These are phyloP conservation scores for Cercospora brassicicola DNA, from an alignment of 2,329 filamentous ascomycete species.

Conservation along the genomic window DNA sequence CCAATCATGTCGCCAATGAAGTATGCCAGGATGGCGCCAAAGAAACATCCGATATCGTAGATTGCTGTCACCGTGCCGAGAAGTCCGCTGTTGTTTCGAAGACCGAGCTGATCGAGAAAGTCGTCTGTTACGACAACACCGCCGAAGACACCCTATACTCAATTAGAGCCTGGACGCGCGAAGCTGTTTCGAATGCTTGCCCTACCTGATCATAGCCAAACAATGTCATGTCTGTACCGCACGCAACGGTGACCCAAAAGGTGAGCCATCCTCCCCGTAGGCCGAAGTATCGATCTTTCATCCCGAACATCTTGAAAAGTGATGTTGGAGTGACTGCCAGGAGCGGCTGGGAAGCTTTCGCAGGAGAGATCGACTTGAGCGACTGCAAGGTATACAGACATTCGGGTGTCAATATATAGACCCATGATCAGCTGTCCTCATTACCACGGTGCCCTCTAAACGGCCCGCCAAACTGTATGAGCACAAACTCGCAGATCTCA, in stretches of 20 bases:
- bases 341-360: neutral
- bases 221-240: constrained; percentile 47
- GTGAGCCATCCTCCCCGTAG: constrained; percentile 57
- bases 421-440: constrained; percentile 5
- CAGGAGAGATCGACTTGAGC: neutral
- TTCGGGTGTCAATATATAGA: neutral
- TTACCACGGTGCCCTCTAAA: neutral
- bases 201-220: constrained; percentile 35
- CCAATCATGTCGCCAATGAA: constrained; percentile 51
- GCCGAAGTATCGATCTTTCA: constrained; percentile 52
- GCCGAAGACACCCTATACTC: constrained; percentile 51
- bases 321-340: neutral
- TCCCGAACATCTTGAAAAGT: constrained; percentile 21
- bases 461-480: neutral
- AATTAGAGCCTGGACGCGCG: neutral
- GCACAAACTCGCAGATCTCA: neutral
- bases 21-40: constrained; percentile 55
- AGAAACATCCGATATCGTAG: constrained; percentile 62
- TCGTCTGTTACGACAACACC: constrained; percentile 37
- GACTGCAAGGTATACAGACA: constrained; percentile 6
- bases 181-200: constrained; percentile 2
- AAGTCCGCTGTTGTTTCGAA: constrained; percentile 36
- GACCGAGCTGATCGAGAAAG: constrained; percentile 23
- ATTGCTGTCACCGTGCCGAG: constrained; percentile 53
- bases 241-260: constrained; percentile 45